Base-by-base conservation (phyloP, 2,329 filamentous ascomycete genomes). In the Fusarium sp. region DNA sequence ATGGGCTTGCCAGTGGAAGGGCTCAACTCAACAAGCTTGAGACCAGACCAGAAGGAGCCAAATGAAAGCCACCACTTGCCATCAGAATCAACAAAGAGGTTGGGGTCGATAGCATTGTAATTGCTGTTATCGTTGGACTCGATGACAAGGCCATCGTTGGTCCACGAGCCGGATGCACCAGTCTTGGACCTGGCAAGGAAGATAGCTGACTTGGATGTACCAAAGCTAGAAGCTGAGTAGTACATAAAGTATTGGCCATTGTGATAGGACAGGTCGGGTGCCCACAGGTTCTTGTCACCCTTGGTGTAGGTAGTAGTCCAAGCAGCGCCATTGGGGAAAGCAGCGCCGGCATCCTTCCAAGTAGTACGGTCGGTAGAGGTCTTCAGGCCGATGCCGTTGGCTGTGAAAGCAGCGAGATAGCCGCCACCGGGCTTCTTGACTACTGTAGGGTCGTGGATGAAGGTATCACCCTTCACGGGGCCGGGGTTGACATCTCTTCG, bases 211-310 rank as follows among this genome's bases (percentile, higher is more conserved):
- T 63, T 70, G 7, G 55, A 61, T 11, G 66, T 60, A 1, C 76
- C 76, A 3, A 78, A 78, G 0, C 69, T 67, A 7, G 76, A 78
- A 2, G 76, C 76, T 0, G 76, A 78, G 68, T 78, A 78, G 74
- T 78, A 78, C 34, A 78, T 47, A 36, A 72, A 77, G 71, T 76
- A 78, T 56, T 72, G 57, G 0, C 73, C 75, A 49, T 77, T 75
- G 33, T 69, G 76, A 65, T 74, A 78, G 1, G 81, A 78, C 7
- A 87, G 83, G 69, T 90, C 87, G 0, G 88, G 88, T 0, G 88
- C 88, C 86, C 62, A 81, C 28, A 78, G 76, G 40, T 78, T 78
- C 59, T 62, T 68, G 3, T 72, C 75, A 28, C 75, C 75, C 4
- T 62, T 58, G 26, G 76, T 77, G 44, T 78, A 78, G 15, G 70